Evolutionary conservation across 2,329 filamentous ascomycete species (phyloP).

Genomic region (Beauveria medogensis): DNA sequence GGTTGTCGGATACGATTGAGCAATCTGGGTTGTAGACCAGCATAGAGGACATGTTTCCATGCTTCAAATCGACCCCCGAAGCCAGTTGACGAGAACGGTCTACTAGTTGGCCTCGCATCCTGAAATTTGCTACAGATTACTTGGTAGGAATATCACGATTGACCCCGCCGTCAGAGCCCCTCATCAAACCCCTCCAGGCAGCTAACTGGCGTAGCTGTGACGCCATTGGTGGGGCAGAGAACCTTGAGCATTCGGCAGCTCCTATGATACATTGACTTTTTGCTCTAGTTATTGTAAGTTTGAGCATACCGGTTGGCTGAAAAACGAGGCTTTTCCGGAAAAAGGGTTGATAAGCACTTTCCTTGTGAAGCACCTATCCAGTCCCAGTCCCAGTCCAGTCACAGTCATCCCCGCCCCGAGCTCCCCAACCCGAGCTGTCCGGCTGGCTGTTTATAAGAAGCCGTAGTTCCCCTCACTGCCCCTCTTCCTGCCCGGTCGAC

Average conservation of each 20-base stretch:
- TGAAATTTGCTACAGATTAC: too few species aligned
- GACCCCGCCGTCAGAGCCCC: not conserved
- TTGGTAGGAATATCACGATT: not conserved
- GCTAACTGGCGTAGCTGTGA: not conserved
- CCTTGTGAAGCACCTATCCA: not conserved
- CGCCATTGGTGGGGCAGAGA: constrained; percentile 11
- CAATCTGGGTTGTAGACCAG: too few species aligned
- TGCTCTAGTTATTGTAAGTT: not conserved
- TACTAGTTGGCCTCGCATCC: not conserved
- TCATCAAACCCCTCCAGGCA: not conserved
- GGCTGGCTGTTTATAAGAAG: constrained; percentile 5
- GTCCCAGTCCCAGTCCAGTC: not conserved
- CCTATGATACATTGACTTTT: constrained; percentile 11
- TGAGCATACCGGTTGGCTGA: not conserved
- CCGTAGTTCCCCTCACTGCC: not conserved
- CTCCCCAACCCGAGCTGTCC: constrained; percentile 1
- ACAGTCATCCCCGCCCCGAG: not conserved
- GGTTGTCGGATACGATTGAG: too few species aligned
- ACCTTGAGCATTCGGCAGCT: not conserved
- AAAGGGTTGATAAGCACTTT: not conserved
- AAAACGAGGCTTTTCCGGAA: not conserved
- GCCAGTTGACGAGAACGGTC: too few species aligned
- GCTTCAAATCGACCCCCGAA: not conserved
- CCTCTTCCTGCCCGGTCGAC: not conserved
- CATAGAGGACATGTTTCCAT: too few species aligned